These are phyloP conservation scores for Haematococcus sp. DNA, from an alignment of 139 green algal genomes.

Conservation along the genomic window DNA sequence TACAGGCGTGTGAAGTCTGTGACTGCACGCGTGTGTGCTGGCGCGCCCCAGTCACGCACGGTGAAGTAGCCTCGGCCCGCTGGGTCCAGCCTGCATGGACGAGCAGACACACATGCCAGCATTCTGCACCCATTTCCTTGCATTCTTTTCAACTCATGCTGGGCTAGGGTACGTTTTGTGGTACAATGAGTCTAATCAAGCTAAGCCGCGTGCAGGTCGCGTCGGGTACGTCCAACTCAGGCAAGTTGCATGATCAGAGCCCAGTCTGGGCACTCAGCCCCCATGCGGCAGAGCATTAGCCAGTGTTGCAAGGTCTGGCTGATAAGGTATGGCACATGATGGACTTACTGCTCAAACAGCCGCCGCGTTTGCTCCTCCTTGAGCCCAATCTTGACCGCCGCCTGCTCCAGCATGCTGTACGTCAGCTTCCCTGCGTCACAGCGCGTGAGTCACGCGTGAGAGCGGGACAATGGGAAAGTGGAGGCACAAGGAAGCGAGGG, in stretches of 20 bases:
- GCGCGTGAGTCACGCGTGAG: background rate
- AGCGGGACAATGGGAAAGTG: too few species aligned
- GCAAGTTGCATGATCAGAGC: too few species aligned
- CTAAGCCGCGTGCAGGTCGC: too few species aligned
- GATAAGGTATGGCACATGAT: background rate
- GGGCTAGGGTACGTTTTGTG: too few species aligned
- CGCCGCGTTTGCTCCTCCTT: background rate
- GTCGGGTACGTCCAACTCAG: too few species aligned
- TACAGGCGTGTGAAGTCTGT: conserved; percentile 24
- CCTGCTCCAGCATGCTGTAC: conserved; percentile 24
- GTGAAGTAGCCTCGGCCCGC: conserved; percentile 19
- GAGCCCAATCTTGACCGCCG: conserved; percentile 19
- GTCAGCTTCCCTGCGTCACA: conserved; percentile 23
- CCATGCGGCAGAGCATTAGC: too few species aligned
- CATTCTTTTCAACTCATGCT: too few species aligned
- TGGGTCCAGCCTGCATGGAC: conserved; percentile 15
- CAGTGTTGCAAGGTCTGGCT: too few species aligned
- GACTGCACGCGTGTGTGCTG: background rate
- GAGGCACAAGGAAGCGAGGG: too few species aligned
- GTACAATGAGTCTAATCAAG: too few species aligned
- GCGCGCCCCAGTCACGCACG: conserved; percentile 13
- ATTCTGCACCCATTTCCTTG: background rate
- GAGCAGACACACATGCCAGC: background rate
- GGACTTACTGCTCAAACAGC: conserved; percentile 23
- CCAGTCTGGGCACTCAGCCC: too few species aligned